Percentiles rank a stretch among this genome's conserved stretches.
Evolutionary conservation across 345 rosid species (phyloP).

Genomic region (Combretum micranthum): DNA sequence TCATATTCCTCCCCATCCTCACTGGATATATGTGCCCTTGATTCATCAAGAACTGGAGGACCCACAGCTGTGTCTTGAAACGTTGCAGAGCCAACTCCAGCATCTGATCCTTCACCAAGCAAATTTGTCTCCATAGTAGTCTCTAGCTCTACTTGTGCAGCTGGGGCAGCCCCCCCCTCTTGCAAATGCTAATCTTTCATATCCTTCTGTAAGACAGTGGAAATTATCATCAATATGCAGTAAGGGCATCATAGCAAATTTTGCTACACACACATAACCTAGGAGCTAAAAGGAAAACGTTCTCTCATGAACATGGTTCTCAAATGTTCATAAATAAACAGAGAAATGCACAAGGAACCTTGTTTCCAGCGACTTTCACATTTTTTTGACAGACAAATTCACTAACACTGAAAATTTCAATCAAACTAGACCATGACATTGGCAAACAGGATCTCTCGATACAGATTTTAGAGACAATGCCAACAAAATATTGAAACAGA

Average conservation of each 20-base stretch:
- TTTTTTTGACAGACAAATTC: not conserved
- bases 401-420: constrained; percentile 1
- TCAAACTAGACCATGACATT: not conserved
- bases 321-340: too few relatives aligned
- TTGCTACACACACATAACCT: too few relatives aligned
- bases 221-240: too few relatives aligned
- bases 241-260: too few relatives aligned
- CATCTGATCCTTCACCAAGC: constrained; percentile 13
- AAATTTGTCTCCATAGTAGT: constrained; percentile 12
- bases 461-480: too few relatives aligned
- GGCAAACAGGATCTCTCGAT: too few relatives aligned
- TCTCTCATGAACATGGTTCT: too few relatives aligned
- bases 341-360: too few relatives aligned
- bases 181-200: constrained; percentile 59
- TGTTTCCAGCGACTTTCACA: too few relatives aligned
- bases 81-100: constrained; percentile 19
- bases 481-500: not conserved
- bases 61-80: constrained; percentile 14
- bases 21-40: constrained; percentile 20
- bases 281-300: too few relatives aligned
- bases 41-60: constrained; percentile 18
- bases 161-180: constrained; percentile 30
- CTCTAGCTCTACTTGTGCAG: constrained; percentile 12
- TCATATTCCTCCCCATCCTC: constrained; percentile 42
- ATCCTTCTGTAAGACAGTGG: constrained; percentile 50